These are phyloP conservation scores for Ganoderma lingzhi DNA, from an alignment of 1,284 basidiomycete genomes.

Conservation along the genomic window DNA sequence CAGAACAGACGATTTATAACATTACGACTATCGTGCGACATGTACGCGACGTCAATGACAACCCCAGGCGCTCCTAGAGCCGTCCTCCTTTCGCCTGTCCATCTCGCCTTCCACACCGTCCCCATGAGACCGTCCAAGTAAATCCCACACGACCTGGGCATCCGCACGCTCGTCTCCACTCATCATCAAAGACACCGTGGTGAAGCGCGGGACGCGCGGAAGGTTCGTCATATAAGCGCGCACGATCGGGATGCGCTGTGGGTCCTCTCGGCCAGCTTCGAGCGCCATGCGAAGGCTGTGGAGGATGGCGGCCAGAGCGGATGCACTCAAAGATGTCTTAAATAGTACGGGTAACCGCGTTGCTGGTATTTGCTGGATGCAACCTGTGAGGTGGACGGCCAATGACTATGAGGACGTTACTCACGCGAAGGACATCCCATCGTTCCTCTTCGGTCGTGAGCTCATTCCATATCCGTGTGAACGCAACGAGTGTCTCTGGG, in stretches of 20 bases:
- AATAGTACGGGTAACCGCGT: slow-evolving; percentile 63
- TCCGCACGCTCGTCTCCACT: slow-evolving; percentile 55
- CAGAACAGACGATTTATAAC: not conserved
- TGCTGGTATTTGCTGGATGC: slow-evolving; percentile 59
- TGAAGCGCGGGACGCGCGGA: slow-evolving; percentile 63
- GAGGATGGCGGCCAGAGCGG: slow-evolving; percentile 63
- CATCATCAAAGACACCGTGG: slow-evolving; percentile 69
- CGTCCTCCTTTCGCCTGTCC: slow-evolving; percentile 32
- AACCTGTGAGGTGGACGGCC: not conserved
- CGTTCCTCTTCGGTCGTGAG: slow-evolving; percentile 38
- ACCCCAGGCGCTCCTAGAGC: slow-evolving; percentile 31
- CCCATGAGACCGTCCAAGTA: slow-evolving; percentile 22
- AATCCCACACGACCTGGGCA: slow-evolving; percentile 39
- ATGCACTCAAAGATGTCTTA: slow-evolving; percentile 70
- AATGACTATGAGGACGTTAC: slow-evolving; percentile 16
- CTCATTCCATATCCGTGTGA: slow-evolving; percentile 61
- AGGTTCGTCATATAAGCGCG: slow-evolving; percentile 61
- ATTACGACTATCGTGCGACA: not conserved
- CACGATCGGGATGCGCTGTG: slow-evolving; percentile 37
- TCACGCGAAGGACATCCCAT: slow-evolving; percentile 27
- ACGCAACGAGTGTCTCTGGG: slow-evolving; percentile 63
- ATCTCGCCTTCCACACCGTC: slow-evolving; percentile 33
- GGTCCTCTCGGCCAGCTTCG: slow-evolving; percentile 25
- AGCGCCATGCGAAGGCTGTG: slow-evolving; percentile 54
- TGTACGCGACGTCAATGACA: slow-evolving; percentile 14